Evolutionary conservation across 2,329 filamentous ascomycete species (phyloP), one percentile per base, ranked within the genome.

Genomic region (Eutypella sp.): DNA sequence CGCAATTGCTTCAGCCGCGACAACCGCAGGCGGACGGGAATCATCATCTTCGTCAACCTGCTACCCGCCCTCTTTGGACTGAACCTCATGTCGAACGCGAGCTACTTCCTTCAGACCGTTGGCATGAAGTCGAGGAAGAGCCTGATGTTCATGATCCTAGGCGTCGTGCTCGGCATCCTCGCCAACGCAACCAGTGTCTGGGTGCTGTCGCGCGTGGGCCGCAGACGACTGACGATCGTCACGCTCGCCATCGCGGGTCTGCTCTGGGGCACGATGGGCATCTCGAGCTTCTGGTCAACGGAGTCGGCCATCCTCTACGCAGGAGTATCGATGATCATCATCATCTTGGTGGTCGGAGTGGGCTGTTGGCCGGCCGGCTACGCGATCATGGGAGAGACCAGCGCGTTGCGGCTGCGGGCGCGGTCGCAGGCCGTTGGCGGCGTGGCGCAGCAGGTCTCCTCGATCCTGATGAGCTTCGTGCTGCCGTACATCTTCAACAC

Each of bases 401-500:
- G 63, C 3, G 57, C 65, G 1, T 51, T 67, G 8, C 55, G 60
- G 19, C 62, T 70, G 2, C 65, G 67, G 7, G 62, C 65, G 5
- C 67, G 66, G 43, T 60, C 66, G 2, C 64, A 66, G 47, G 63
- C 65, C 5, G 47, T 71, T 13, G 66, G 65, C 4, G 44, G 47
- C 24, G 41, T 42, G 18, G 9, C 18, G 20, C 25, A 31, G 2
- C 29, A 49, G 10, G 13, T 44, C 2, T 20, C 34, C 16, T 43
- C 40, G 4, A 34, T 45, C 3, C 57, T 70, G 40, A 70, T 76
- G 45, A 68, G 67, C 0, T 64, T 78, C 27, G 65, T 67, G 1
- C 55, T 78, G 1, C 75, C 76, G 0, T 79, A 77, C 46, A 69
- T 76, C 11, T 78, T 74, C 60, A 78, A 66, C 44, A 49, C 62